A percentile compares a stretch with the other conserved stretches of the same genome.
phyloP scores from a whole-genome alignment of 2,329 filamentous ascomycete species.

The Cytospora schulzeri region DNA sequence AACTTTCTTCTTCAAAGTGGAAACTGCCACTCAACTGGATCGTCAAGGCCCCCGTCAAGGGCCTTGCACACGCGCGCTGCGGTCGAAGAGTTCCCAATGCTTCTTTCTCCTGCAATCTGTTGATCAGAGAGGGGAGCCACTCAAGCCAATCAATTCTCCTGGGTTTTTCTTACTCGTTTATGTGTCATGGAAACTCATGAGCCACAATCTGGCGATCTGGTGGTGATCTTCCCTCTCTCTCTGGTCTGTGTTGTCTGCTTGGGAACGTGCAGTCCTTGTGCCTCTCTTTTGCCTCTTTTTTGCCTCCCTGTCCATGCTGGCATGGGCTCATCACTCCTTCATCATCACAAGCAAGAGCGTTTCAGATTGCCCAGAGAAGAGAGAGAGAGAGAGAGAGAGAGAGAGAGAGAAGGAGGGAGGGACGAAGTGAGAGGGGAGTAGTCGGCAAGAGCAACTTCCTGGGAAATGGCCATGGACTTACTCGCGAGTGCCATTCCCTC shows the following conservation, averaged over 20 bases:
- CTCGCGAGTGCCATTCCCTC: no score
- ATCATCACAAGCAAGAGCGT: background rate
- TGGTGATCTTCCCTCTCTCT: background rate
- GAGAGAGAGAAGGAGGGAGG: background rate
- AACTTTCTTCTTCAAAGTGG: conserved; percentile 8
- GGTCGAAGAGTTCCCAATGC: background rate
- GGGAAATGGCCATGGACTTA: background rate
- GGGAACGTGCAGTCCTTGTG: background rate
- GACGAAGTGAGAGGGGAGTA: background rate
- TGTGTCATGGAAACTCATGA: background rate
- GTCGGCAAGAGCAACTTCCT: background rate
- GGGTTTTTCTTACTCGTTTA: background rate
- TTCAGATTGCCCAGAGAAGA: background rate
- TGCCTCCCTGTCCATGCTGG: background rate
- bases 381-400: background rate
- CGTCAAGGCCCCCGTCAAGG: background rate
- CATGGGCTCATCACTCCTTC: background rate
- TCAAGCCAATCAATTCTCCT: background rate
- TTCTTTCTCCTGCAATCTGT: background rate
- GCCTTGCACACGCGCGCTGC: no score
- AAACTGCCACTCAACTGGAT: background rate
- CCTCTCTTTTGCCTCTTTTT: no score
- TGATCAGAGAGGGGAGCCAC: background rate
- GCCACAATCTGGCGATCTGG: background rate
- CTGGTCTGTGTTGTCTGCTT: background rate